Base-by-base conservation (phyloP, 495 filamentous ascomycete genomes). In the Penicillium tannophilum region DNA sequence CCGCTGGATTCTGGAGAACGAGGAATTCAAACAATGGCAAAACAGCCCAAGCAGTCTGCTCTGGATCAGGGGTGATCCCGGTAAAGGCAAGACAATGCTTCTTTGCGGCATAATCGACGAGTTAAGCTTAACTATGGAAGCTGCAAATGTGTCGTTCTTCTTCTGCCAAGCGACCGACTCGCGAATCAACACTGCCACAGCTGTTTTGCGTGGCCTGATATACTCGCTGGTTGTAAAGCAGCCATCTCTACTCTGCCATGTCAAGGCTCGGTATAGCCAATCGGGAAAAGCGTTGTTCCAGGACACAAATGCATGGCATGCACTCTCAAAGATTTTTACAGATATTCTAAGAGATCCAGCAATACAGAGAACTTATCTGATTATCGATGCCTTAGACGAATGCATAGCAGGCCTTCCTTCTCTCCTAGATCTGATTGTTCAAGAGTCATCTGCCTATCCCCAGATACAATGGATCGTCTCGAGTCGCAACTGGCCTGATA, bases 81-180 rank as follows among this genome's bases (percentile, higher is more conserved):
- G 33, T 9, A 53, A 53, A 41, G 50, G 33, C 33, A 53, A 53
- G 50, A 53, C 33, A 39, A 53, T 53, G 33, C 33, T 53, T n/a
- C 33, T 53, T 1, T 53, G 33, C 2, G 33, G 50, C 19, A 41
- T 53, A 7, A 53, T 53, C 19, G 33, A 53, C 20, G 19, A 53
- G 17, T 14, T 53, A 41, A 36, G 4, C 16, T 36, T 2, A 20
- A 20, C 7, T 24, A 12, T n/a, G 7, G 23, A 36, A 9, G 20
- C 14, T 41, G 33, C n/a, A 41, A 39, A 20, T 42, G 23, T 53
- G 6, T 51, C 28, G 0, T 47, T 42, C n/a, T 53, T 53, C 19
- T 53, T 53, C 31, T 53, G 33, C 31, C 33, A 39, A 41, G 50
- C 30, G 16, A 41, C 30, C 7, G 50, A 53, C 19, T 3, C 23